Conservation (phyloP, 345 rosid species). For the Trapa bicornis region DNA sequence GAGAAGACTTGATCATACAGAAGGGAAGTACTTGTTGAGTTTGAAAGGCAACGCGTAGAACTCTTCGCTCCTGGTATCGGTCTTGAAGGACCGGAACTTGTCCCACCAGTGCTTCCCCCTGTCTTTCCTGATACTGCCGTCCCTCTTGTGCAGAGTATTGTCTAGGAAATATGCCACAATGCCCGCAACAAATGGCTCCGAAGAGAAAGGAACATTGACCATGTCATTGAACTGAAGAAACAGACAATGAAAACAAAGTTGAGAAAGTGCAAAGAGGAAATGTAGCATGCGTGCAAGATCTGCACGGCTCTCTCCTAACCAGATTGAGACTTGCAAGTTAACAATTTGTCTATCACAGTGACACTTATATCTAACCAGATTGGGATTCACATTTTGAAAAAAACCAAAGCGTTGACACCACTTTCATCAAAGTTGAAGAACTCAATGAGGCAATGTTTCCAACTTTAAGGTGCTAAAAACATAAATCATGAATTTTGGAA, state of each 20-base stretch:
- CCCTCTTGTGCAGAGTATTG: constrained; percentile 46
- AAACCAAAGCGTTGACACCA: no score
- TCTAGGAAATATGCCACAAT: constrained; percentile 70
- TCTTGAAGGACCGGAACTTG: constrained; percentile 57
- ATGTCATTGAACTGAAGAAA: constrained; percentile 77
- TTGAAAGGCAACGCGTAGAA: constrained; percentile 87
- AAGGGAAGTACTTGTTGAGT: constrained; percentile 83
- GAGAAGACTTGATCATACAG: constrained; percentile 25
- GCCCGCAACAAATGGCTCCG: constrained; percentile 91
- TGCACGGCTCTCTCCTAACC: no score
- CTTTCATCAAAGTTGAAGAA: no score
- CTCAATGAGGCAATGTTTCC: no score
- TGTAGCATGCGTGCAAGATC: no score
- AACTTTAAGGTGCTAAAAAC: neutral
- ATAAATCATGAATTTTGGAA: neutral
- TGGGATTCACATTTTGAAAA: no score
- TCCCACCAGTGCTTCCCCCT: constrained; percentile 98
- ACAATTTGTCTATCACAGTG: no score
- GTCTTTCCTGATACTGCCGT: constrained; percentile 52
- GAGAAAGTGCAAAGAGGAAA: neutral
- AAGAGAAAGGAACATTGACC: constrained; percentile 82
- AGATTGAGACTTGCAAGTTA: no score
- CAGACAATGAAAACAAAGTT: neutral
- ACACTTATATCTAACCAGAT: no score
- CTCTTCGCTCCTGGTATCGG: constrained; percentile 69